Evolutionary conservation across 106 monocot species (phyloP).

Genomic region (Dioscorea zingiberensis): DNA sequence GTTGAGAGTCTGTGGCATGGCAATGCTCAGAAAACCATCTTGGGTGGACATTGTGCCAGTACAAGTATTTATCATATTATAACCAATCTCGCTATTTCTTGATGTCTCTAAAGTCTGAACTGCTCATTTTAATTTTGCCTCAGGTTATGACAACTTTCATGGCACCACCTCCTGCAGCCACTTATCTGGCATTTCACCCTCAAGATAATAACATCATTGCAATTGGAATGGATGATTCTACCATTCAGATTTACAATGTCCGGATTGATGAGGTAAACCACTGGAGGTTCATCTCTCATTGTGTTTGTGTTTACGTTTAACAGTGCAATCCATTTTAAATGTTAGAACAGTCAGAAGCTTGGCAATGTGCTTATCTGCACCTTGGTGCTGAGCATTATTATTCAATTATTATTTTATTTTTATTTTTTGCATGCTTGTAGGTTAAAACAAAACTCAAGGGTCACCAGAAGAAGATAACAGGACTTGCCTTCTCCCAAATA

Average conservation of each 20-base stretch:
- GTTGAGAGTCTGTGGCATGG: no score
- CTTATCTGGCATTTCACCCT: constrained; percentile 69
- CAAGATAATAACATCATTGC: constrained; percentile 67
- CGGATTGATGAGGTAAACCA: constrained; percentile 50
- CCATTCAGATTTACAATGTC: constrained; percentile 67
- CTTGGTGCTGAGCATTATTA: neutral
- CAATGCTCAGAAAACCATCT: no score
- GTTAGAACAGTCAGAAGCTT: no score
- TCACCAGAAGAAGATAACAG: constrained; percentile 60
- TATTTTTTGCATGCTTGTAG: constrained; percentile 17
- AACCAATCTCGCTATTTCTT: no score
- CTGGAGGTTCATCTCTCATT: neutral
- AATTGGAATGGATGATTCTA: constrained; percentile 72
- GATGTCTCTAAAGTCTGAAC: no score
- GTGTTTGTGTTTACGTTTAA: neutral
- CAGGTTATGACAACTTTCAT: constrained; percentile 75
- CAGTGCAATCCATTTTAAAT: no score
- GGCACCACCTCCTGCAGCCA: constrained; percentile 59
- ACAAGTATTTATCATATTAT: no score
- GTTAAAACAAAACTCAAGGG: constrained; percentile 59
- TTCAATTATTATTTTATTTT: neutral
- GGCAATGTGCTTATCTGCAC: neutral
- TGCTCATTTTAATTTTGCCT: no score
- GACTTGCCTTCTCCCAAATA: constrained; percentile 53
- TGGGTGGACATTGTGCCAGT: no score